These are phyloP conservation scores for Botrytis sinoallii DNA, from an alignment of 2,329 filamentous ascomycete genomes.

Conservation along the genomic window DNA sequence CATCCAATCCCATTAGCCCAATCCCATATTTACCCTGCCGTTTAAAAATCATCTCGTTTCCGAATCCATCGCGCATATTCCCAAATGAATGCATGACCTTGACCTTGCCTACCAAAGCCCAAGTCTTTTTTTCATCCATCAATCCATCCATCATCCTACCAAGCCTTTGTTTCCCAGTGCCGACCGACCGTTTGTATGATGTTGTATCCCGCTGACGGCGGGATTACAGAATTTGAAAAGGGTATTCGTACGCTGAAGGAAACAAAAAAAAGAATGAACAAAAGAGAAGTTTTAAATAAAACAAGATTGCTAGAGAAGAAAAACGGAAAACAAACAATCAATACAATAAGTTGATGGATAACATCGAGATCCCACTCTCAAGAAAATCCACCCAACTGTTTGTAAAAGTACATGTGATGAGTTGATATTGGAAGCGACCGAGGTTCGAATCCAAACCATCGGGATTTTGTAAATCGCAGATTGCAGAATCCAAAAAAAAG, in stretches of 20 bases:
- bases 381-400: background rate
- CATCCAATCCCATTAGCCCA: conserved; percentile 6
- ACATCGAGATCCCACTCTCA: background rate
- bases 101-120: background rate
- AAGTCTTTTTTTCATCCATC: background rate
- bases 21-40: background rate
- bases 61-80: background rate
- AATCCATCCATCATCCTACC: background rate
- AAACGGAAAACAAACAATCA: background rate
- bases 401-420: conserved; percentile 12
- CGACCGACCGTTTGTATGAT: background rate
- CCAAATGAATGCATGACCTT: conserved; percentile 2
- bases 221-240: background rate
- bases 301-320: background rate
- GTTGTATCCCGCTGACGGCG: background rate
- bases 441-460: background rate
- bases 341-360: background rate
- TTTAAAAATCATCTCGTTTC: background rate
- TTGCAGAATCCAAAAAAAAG: background rate
- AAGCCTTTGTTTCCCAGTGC: background rate
- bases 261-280: background rate
- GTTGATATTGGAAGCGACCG: conserved; percentile 1
- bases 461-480: background rate
- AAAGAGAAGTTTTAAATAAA: background rate
- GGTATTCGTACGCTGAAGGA: background rate